These are phyloP conservation scores for Cercospora sojina DNA, from an alignment of 2,329 filamentous ascomycete genomes.

Conservation along the genomic window DNA sequence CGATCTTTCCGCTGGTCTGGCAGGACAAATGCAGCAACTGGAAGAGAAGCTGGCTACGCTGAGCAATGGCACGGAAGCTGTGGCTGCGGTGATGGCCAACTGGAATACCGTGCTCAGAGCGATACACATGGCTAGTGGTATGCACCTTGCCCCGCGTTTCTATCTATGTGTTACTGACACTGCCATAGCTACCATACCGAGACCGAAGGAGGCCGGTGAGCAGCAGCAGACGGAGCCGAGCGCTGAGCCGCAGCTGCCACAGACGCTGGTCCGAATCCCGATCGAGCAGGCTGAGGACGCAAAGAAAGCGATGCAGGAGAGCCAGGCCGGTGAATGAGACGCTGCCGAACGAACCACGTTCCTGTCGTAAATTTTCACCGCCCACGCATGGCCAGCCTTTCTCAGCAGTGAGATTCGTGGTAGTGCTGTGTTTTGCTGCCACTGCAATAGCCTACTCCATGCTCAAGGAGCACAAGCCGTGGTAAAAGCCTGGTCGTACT, in stretches of 20 bases:
- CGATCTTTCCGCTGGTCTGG: constrained; percentile 74
- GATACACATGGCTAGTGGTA: constrained; percentile 82
- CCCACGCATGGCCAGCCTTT: background rate
- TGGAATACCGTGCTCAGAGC: constrained; percentile 85
- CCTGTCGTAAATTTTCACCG: background rate
- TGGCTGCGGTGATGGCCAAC: constrained; percentile 79
- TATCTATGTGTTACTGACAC: constrained; percentile 36
- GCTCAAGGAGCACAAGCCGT: background rate
- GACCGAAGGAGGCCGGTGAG: constrained; percentile 52
- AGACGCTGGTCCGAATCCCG: constrained; percentile 80
- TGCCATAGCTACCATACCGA: constrained; percentile 63
- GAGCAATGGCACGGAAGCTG: constrained; percentile 79
- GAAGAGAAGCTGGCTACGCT: constrained; percentile 75
- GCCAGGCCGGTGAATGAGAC: constrained; percentile 21
- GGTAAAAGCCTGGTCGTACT: background rate
- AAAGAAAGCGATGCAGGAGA: constrained; percentile 32
- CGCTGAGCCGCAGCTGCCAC: constrained; percentile 60
- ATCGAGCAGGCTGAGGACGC: constrained; percentile 61
- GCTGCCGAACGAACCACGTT: background rate
- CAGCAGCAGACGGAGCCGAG: constrained; percentile 40
- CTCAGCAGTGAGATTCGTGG: background rate
- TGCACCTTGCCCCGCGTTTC: constrained; percentile 64
- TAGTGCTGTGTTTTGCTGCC: background rate
- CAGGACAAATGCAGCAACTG: constrained; percentile 77
- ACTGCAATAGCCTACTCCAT: background rate